These are phyloP conservation scores for Starmerella apicola DNA, from an alignment of 805 yeast species.

Conservation along the genomic window DNA sequence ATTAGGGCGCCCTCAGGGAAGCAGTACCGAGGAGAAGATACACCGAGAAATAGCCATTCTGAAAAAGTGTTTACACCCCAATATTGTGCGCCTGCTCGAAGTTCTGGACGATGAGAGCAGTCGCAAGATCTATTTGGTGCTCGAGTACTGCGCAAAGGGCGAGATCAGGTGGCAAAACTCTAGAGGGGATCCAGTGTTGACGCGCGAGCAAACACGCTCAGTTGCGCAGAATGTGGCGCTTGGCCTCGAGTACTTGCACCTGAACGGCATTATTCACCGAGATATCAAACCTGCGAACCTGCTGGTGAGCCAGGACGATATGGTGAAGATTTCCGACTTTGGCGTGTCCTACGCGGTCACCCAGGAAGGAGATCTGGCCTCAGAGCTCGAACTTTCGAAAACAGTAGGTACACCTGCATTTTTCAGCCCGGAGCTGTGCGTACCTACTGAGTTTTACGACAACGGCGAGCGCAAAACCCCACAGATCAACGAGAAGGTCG, in stretches of 20 bases:
- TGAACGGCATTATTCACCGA: conserved; percentile 68
- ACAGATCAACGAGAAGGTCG: conserved; percentile 68
- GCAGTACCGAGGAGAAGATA: conserved; percentile 55
- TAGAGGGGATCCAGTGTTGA: conserved; percentile 51
- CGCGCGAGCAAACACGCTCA: conserved; percentile 53
- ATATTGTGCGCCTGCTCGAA: conserved; percentile 75
- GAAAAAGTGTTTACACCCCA: conserved; percentile 84
- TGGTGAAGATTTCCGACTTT: conserved; percentile 89
- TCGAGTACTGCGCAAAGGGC: conserved; percentile 83
- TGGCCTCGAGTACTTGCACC: conserved; percentile 83
- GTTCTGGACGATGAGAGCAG: conserved; percentile 78
- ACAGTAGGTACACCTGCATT: conserved; percentile 98
- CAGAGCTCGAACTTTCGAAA: conserved; percentile 77
- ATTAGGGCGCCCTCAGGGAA: conserved; percentile 34
- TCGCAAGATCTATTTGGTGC: conserved; percentile 74
- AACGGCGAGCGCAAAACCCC: conserved; percentile 25
- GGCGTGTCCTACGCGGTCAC: conserved; percentile 75
- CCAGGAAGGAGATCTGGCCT: conserved; percentile 27
- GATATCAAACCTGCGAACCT: conserved; percentile 94
- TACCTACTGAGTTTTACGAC: conserved; percentile 16
- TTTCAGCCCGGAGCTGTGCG: conserved; percentile 84
- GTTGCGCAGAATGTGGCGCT: conserved; percentile 71
- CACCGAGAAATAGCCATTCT: conserved; percentile 84
- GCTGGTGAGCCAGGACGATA: conserved; percentile 52
- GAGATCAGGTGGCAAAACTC: conserved; percentile 70